Evolutionary conservation across 108 stramenopile genomes (phyloP), one percentile per base, ranked within the genome.

Genomic region (Nitzschia putrida): DNA sequence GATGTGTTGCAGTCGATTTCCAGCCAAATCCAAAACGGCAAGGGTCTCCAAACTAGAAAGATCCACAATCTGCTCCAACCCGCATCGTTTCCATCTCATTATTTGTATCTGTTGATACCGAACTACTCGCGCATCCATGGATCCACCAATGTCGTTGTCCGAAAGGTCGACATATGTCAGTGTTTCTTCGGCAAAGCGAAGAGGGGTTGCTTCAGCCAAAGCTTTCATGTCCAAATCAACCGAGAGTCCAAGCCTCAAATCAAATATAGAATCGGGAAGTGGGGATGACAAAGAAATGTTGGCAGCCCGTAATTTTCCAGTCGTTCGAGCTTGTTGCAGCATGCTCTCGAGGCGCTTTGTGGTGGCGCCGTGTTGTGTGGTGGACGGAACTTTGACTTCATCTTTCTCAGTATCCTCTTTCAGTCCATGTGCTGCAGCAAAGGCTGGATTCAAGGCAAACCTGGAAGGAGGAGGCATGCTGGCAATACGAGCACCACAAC

Each of bases 371-470:
- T 8, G 43, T 42, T 44, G 22, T 10, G 58, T 71, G 1, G 29
- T 34, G 4, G 29, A 34, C 29, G 29, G 29, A 34, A 34, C 66
- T 47, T 37, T 52, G 57, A 34, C n/a, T 24, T 65, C 47, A 37
- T 61, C 54, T 24, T 23, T 47, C 18, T 24, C 68, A 4, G 38
- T 41, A 3, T 37, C 38, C 39, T 53, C 20, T n/a, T 18, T 20
- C 7, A 76, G 22, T 16, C 80, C 80, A 53, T 80, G 80, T 24
- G 80, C 80, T 29, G 74, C 66, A 29, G 74, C 74, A 63, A 81
- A 81, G 26, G 80, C 71, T 42, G 80, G 80, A 58, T 81, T 81
- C 18, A 81, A 45, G 26, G 60, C 41, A 20, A 43, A 49, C 18
- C 47, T 49, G 6, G 47, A 49, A 18, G 47, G 47, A 4, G 47